Base-by-base conservation (phyloP, 208 protist genomes). In the Trypanosoma platydactyli region DNA sequence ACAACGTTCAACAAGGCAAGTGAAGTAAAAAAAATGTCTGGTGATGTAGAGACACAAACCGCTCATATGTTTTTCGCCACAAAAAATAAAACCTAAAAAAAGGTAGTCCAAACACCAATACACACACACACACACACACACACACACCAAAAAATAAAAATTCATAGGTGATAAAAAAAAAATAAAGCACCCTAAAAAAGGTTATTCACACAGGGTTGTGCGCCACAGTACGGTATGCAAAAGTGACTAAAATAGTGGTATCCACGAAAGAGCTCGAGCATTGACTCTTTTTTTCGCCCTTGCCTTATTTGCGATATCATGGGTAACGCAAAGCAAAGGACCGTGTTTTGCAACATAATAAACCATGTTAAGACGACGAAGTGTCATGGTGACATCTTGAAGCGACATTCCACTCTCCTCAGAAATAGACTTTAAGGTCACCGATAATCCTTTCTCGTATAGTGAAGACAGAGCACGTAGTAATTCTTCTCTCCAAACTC, bases 371-470 rank as follows among this genome's bases (percentile, higher is more conserved):
- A 88, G 66, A 65, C 77, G 80, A 53, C 88, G 76, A 50, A 92
- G 58, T 1, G 75, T 76, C 0, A 89, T 77, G 27, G 83, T 51
- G 18, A 83, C 79, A 64, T 92, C 83, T 58, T 92, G 81, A 12
- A 88, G 52, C 29, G 84, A 88, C 35, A 92, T 79, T 33, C 83
- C 80, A 4, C 76, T 86, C 18, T 68, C 55, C 48, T 64, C 54
- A 60, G 82, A 88, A 45, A 92, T 59, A 40, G 81, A 80, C 29
- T 75, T 77, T 40, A 92, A 44, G 6, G 86, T 88, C 1, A 92
- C 50, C 1, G 76, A 70, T 7, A 64, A 48, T 16, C 67, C 66
- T 27, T 58, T 68, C 45, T 73, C 55, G n/a, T 83, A 69, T 12
- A 92, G 57, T 25, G 61, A 62, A 46, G 69, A 73, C 0, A 92